A percentile compares a stretch with the other conserved stretches of the same genome.
These are phyloP conservation scores for Neurospora intermedia DNA, from an alignment of 495 filamentous ascomycete genomes.

Conservation along the genomic window DNA sequence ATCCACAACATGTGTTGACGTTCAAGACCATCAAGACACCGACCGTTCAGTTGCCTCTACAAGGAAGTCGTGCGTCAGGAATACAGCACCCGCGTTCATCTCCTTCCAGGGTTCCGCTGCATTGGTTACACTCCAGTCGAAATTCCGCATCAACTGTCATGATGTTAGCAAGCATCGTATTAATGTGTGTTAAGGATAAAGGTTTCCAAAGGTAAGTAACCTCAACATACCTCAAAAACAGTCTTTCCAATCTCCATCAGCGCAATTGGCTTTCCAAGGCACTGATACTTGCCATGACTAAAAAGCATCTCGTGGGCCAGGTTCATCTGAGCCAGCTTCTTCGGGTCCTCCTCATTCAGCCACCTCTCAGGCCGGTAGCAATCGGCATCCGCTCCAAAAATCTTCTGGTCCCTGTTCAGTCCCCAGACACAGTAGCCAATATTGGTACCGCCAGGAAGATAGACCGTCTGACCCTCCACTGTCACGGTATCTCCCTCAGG, in stretches of 20 bases:
- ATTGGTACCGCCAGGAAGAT: constrained; percentile 36
- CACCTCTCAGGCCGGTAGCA: constrained; percentile 44
- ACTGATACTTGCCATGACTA: constrained; percentile 27
- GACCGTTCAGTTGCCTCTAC: constrained; percentile 8
- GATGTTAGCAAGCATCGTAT: neutral
- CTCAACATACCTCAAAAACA: constrained; percentile 36
- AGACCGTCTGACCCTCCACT: constrained; percentile 38
- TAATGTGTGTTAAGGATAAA: neutral
- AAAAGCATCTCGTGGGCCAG: constrained; percentile 20
- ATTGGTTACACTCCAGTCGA: constrained; percentile 36
- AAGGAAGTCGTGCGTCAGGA: constrained; percentile 9
- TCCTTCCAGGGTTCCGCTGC: constrained; percentile 30
- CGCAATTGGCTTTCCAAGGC: constrained; percentile 28
- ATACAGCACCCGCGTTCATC: constrained; percentile 3
- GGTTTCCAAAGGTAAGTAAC: neutral
- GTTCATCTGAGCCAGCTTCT: constrained; percentile 9
- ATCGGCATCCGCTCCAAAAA: constrained; percentile 37
- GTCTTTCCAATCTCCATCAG: constrained; percentile 37
- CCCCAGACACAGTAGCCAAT: constrained; percentile 29
- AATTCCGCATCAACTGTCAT: constrained; percentile 35
- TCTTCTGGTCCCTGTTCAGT: constrained; percentile 17
- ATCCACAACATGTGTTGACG: neutral
- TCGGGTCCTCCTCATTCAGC: constrained; percentile 28
- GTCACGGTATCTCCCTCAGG: constrained; percentile 30
- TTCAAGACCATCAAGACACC: neutral